A percentile compares a stretch with the other conserved stretches of the same genome.
Evolutionary conservation across 768 basidiomycete species (phyloP).

Genomic region (Leccinum aurantiacum): DNA sequence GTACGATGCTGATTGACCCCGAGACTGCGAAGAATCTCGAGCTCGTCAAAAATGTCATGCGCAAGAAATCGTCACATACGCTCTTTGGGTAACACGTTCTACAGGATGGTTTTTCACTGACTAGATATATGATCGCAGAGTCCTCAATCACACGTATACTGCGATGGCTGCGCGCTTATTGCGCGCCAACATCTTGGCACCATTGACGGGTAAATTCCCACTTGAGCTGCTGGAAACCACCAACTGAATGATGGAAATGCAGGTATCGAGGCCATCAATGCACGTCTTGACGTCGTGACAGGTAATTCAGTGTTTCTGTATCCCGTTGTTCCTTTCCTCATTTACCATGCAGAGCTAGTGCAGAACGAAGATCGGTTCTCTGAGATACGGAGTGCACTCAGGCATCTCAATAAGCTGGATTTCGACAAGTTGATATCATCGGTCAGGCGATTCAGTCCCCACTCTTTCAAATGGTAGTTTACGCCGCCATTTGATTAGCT

Average conservation of each 20-base stretch:
- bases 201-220: constrained; percentile 57
- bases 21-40: constrained; percentile 90
- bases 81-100: constrained; percentile 63
- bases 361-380: constrained; percentile 73
- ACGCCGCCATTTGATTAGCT: constrained; percentile 45
- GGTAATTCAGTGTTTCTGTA: constrained; percentile 39
- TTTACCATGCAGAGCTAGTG: constrained; percentile 57
- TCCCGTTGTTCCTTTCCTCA: constrained; percentile 3
- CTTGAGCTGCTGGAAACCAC: neutral
- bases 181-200: constrained; percentile 78
- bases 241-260: neutral
- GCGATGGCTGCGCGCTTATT: constrained; percentile 87
- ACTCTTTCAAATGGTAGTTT: neutral
- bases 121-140: constrained; percentile 37
- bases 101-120: neutral
- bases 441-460: constrained; percentile 35
- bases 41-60: constrained; percentile 72
- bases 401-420: constrained; percentile 75
- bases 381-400: constrained; percentile 66
- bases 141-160: constrained; percentile 80
- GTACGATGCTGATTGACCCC: constrained; percentile 92
- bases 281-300: constrained; percentile 84
- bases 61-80: constrained; percentile 68
- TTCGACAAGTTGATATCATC: constrained; percentile 83
- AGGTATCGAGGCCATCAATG: constrained; percentile 59